A percentile compares a stretch with the other conserved stretches of the same genome.
Evolutionary conservation across 1,284 basidiomycete genomes (phyloP).

Genomic region (Apiotrichum montevideense): DNA sequence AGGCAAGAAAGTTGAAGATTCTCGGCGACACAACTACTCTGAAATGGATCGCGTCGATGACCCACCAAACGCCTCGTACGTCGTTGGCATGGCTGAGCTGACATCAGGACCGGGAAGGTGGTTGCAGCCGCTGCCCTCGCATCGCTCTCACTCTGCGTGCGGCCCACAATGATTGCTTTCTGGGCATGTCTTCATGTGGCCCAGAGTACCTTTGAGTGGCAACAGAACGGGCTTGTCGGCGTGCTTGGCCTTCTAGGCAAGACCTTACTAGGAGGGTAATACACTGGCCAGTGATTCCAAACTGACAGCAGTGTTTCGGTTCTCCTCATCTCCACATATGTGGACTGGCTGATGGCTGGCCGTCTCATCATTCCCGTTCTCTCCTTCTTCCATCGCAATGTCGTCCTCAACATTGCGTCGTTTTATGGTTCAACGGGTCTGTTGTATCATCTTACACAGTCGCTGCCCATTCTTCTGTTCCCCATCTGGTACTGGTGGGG

Average conservation of each 20-base stretch:
- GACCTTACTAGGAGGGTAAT: slow-evolving; percentile 15
- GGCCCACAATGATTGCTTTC: slow-evolving; percentile 79
- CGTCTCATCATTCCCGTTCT: slow-evolving; percentile 40
- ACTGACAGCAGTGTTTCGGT: slow-evolving; percentile 21
- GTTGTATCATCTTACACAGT: slow-evolving; percentile 87
- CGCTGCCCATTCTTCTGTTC: slow-evolving; percentile 70
- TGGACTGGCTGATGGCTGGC: slow-evolving; percentile 42
- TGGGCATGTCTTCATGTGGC: slow-evolving; percentile 65
- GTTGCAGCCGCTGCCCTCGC: slow-evolving; percentile 55
- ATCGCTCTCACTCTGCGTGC: slow-evolving; percentile 68
- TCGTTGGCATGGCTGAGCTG: neutral
- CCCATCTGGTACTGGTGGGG: slow-evolving; percentile 66
- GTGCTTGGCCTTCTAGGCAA: neutral
- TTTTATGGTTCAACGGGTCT: slow-evolving; percentile 86
- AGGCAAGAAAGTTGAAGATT: too few species aligned
- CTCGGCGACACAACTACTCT: neutral
- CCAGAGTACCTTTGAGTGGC: neutral
- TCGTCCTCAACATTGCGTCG: slow-evolving; percentile 76
- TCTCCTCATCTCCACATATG: slow-evolving; percentile 25
- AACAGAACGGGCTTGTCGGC: neutral
- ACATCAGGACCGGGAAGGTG: slow-evolving; percentile 24
- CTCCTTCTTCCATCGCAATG: slow-evolving; percentile 74
- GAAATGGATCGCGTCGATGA: slow-evolving; percentile 3
- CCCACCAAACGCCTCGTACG: neutral
- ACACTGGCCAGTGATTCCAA: neutral